Evolutionary conservation across 2,329 filamentous ascomycete genomes (phyloP), one percentile per base, ranked within the genome.

Genomic region (Aspergillus japonicus): DNA sequence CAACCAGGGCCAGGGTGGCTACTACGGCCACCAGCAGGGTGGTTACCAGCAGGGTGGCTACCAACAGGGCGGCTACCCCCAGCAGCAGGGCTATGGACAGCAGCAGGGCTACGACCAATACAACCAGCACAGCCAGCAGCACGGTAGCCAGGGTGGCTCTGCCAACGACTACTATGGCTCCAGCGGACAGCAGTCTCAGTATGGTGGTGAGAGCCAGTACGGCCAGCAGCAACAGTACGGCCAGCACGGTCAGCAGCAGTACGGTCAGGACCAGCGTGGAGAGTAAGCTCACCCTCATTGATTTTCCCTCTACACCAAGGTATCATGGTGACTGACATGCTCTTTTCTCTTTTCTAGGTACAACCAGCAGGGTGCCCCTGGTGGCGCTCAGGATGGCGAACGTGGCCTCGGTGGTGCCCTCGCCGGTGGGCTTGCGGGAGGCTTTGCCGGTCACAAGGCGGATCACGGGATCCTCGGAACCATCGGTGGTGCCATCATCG

Each of bases 381-480:
- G 71, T 49, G 70, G 69, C 47, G 75, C 76, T 50, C 75, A 78
- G 62, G 77, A 79, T 0, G 76, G 75, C 57, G 79, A 81, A 58
- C 78, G 79, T 65, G 80, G 80, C 61, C 70, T 82, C 19, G 74
- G 76, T 54, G 80, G 80, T 44, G 80, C 80, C 16, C 62, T 81
- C 49, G 78, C 78, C 31, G 80, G 80, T 59, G 79, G 78, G 64
- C 70, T 77, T 10, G 73, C 77, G n/a, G 80, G 80, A 58, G 79
- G 75, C 35, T 81, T 75, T 53, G 76, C 73, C 23, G 80, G 80
- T 58, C 75, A 79, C 73, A 78, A 81, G 68, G 78, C 75, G 62
- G 72, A 78, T 63, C 80, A 81, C 69, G 80, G 80, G 31, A 69
- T 82, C 66, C 73, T 82, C 54, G 80, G 80, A 60, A 75, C 79